Base-by-base conservation (phyloP, 345 rosid species). In the Corchorus capsularis region DNA sequence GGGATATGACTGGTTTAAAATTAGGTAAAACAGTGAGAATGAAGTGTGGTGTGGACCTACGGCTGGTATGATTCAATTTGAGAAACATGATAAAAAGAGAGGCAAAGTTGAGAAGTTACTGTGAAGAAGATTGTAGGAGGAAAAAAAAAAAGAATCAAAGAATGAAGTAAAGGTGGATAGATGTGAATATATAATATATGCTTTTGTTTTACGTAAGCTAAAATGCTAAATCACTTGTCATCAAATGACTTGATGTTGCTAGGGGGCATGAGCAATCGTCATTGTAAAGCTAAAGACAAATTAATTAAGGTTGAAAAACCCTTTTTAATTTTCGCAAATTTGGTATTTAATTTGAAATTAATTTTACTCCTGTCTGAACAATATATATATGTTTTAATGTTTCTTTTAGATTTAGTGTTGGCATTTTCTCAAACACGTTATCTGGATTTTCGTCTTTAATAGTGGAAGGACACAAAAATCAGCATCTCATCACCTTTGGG, bases 51-150 rank as follows among this genome's bases (percentile, higher is more conserved):
- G 43, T 39, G 65, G 39, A 17, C 64, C n/a, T 20, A 57, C 63
- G 11, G 14, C 5, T 5, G 34, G 8, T 34, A n/a, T 62, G 19
- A 15, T 62, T 35, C 45, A 62, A 62, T 8, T 14, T 2, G 39
- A 60, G 27, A 2, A 32, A 65, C 34, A 4, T 65, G 69, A 4
- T 8, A 16, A 41, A 27, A 66, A 49, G 69, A 7, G 73, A 47
- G 69, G 52, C 72, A 79, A 75, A 79, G 19, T n/a, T 68, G 59
- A 63, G 66, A 39, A 65, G 63, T 79, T 52, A 34, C 1, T 1
- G 45, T 54, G 67, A 75, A 79, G 82, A 45, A 79, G 82, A 45
- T 11, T 75, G 82, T 70, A 55, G 35, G 71, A 66, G 27, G 57
- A 15, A 71, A 22, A 0, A 0, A 14, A 50, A 17, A 53, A 6